Evolutionary conservation across 2,329 filamentous ascomycete genomes (phyloP), one percentile per base, ranked within the genome.

Genomic region (Ceratocystis diversiconidia): DNA sequence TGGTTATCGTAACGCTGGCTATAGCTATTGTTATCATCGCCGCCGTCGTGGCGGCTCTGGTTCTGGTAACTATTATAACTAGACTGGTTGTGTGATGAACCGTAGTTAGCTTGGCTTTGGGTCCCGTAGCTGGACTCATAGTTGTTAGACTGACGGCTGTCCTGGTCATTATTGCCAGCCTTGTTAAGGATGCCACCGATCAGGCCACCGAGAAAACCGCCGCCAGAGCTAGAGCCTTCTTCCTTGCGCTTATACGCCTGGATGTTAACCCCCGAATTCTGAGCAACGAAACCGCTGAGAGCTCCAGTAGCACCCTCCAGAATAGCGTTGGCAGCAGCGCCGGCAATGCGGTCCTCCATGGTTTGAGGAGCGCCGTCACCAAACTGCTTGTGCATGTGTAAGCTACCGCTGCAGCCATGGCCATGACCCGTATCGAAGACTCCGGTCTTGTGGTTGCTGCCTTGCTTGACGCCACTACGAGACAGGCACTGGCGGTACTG

Each of bases 391-490:
- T 85, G 84, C 82, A 95, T 88, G 69, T 85, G 82, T 10, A 96
- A 79, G 75, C 91, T 91, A 68, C 89, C 85, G 68, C 77, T 79
- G 72, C 90, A 95, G 63, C 90, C 90, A 73, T 96, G 90, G 12
- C 89, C 89, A 72, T 92, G 90, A 5, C 92, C 92, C 63, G 83
- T 86, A 74, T 96, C 91, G 17, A 90, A 77, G 10, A 92, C 87
- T 32, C 89, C 90, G 70, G 90, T 85, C 75, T 90, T 92, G 77
- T 96, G 92, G 75, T 96, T 96, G 68, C 86, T 80, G 17, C 89
- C 89, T 60, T 83, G 79, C 73, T 85, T 74, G 62, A 96, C 90
- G 67, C 92, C 92, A 0, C 87, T 79, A 19, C 90, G 85, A 70
- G 86, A 89, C 59, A 96, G 81, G 76, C 91, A 88, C 63, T 80